A percentile compares a stretch with the other conserved stretches of the same genome.
phyloP scores from a whole-genome alignment of 768 basidiomycete species.

The Coprinellus aureogranulatus region DNA sequence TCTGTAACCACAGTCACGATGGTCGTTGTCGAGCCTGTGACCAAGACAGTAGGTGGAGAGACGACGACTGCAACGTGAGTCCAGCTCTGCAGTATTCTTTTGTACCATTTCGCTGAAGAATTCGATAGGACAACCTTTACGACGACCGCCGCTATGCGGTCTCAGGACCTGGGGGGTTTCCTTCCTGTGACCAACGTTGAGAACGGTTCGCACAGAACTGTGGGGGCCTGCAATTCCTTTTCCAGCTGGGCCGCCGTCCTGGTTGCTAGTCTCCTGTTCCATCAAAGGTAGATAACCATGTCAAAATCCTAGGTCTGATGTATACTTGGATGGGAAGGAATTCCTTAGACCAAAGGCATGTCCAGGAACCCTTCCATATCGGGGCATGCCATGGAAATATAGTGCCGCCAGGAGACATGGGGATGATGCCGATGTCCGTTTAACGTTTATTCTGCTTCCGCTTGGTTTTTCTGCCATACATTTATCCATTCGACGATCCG shows the following conservation, averaged over 20 bases:
- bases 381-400: too few relatives aligned
- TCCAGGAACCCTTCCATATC: too few relatives aligned
- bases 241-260: neutral
- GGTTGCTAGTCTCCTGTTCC: neutral
- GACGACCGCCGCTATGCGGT: conserved; percentile 10
- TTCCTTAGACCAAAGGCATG: neutral
- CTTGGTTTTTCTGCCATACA: conserved; percentile 57
- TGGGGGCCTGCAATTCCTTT: neutral
- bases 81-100: neutral
- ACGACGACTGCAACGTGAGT: neutral
- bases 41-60: neutral
- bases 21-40: conserved; percentile 3
- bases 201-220: neutral
- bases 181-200: conserved; percentile 11
- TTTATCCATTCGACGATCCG: conserved; percentile 88
- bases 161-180: conserved; percentile 10
- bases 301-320: too few relatives aligned
- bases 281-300: too few relatives aligned
- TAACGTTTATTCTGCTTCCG: neutral
- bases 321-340: neutral
- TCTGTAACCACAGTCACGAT: conserved; percentile 6
- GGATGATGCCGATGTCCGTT: neutral
- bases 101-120: neutral
- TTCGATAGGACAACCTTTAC: conserved; percentile 7
- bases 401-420: too few relatives aligned